Conservation (phyloP, 2,329 filamentous ascomycete species). For the Colletotrichum camelliae region DNA sequence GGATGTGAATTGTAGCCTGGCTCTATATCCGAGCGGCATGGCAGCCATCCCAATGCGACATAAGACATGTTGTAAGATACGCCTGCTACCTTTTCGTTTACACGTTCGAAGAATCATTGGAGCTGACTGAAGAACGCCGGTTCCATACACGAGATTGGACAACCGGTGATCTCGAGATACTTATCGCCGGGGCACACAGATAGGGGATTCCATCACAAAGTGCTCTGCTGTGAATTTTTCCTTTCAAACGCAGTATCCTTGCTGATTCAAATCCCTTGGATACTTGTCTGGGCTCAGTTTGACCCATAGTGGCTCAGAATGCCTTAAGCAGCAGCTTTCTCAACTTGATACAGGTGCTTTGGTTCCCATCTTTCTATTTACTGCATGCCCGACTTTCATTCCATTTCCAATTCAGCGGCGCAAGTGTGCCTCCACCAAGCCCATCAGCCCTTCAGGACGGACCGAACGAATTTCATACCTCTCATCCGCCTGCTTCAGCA, state of each 20-base stretch:
- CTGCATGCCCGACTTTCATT: background rate
- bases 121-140: background rate
- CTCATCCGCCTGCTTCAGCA: background rate
- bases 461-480: background rate
- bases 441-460: background rate
- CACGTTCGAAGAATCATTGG: background rate
- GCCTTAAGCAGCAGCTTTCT: background rate
- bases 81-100: background rate
- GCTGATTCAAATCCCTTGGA: background rate
- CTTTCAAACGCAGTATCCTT: background rate
- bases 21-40: background rate
- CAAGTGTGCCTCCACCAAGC: background rate
- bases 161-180: background rate
- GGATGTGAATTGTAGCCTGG: background rate
- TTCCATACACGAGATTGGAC: background rate
- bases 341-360: background rate
- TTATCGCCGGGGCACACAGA: background rate
- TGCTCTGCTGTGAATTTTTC: background rate
- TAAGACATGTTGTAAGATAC: background rate
- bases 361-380: background rate
- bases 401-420: background rate
- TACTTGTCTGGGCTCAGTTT: background rate
- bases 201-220: rapidly evolving
- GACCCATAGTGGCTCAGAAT: background rate
- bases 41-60: background rate